These are phyloP conservation scores for Pleurostoma richardsiae DNA, from an alignment of 2,329 filamentous ascomycete genomes.

Conservation along the genomic window DNA sequence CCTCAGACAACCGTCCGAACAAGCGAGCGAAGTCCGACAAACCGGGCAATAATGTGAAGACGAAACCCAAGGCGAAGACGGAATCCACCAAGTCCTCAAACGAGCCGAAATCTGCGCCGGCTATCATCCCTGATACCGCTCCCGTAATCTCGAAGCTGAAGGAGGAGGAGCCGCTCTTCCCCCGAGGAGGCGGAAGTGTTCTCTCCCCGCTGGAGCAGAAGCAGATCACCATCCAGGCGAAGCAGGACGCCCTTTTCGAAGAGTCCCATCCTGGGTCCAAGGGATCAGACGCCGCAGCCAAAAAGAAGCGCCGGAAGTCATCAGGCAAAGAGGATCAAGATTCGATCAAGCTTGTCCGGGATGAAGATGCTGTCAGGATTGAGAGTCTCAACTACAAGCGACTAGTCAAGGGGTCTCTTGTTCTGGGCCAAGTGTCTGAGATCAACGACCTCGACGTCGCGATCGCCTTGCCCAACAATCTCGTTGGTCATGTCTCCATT, in stretches of 20 bases:
- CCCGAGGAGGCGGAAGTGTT: slow-evolving; percentile 84
- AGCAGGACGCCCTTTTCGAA: slow-evolving; percentile 86
- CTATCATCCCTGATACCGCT: slow-evolving; percentile 7
- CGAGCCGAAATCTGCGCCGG: slow-evolving; percentile 12
- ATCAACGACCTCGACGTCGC: slow-evolving; percentile 77
- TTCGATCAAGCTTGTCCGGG: slow-evolving; percentile 46
- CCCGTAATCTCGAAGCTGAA: slow-evolving; percentile 40
- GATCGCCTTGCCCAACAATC: slow-evolving; percentile 85
- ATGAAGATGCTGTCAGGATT: slow-evolving; percentile 61
- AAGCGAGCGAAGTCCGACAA: slow-evolving; percentile 39
- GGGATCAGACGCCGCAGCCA: slow-evolving; percentile 34
- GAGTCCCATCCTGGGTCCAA: slow-evolving; percentile 50
- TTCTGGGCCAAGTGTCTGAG: slow-evolving; percentile 79
- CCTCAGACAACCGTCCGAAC: slow-evolving; percentile 39
- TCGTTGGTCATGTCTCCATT: slow-evolving; percentile 83
- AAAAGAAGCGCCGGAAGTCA: slow-evolving; percentile 52
- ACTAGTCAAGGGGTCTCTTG: slow-evolving; percentile 76
- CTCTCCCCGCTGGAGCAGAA: slow-evolving; percentile 93
- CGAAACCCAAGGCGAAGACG: slow-evolving; percentile 14
- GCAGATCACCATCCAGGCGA: slow-evolving; percentile 91
- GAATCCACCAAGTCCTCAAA: slow-evolving; percentile 15
- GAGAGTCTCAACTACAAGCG: slow-evolving; percentile 91
- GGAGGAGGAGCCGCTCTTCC: slow-evolving; percentile 87
- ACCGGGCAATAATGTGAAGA: slow-evolving; percentile 25
- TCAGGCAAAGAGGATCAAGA: slow-evolving; percentile 44